Conservation (phyloP, 2,329 filamentous ascomycete species). For the Hymenoscyphus fraxineus region DNA sequence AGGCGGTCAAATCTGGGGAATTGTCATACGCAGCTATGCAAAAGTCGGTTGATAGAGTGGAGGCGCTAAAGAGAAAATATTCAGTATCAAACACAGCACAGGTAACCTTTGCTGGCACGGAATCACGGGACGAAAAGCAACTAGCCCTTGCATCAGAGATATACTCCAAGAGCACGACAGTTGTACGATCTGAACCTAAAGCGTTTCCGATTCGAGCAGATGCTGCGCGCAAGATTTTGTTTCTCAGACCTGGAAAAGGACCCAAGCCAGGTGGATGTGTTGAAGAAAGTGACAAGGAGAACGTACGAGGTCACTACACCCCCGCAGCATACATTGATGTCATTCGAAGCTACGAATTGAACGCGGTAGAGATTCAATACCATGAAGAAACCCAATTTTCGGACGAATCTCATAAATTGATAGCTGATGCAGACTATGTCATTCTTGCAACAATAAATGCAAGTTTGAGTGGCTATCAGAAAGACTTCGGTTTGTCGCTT, state of each 20-base stretch:
- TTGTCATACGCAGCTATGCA: constrained; percentile 35
- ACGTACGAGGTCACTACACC: constrained; percentile 34
- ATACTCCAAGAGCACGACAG: constrained; percentile 40
- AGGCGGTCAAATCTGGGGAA: constrained; percentile 37
- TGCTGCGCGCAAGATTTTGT: constrained; percentile 32
- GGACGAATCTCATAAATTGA: constrained; percentile 31
- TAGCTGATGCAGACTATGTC: constrained; percentile 38
- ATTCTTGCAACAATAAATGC: constrained; percentile 41
- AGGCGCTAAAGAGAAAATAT: constrained; percentile 37
- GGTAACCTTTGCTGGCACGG: constrained; percentile 26
- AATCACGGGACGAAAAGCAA: constrained; percentile 24
- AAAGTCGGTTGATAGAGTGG: constrained; percentile 37
- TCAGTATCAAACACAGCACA: constrained; percentile 25
- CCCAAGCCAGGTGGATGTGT: constrained; percentile 37
- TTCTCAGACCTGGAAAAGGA: constrained; percentile 38
- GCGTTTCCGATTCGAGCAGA: constrained; percentile 34
- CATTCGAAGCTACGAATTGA: constrained; percentile 30
- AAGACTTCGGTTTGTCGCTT: constrained; percentile 35
- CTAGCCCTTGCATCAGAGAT: constrained; percentile 33
- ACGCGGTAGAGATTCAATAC: constrained; percentile 35
- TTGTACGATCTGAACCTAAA: constrained; percentile 36
- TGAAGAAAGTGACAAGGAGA: constrained; percentile 36
- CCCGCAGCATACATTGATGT: constrained; percentile 35
- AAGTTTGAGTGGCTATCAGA: constrained; percentile 37
- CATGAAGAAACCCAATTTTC: constrained; percentile 34